Base-by-base conservation (phyloP, 2,329 filamentous ascomycete species). In the Fusarium pseudograminearum region DNA sequence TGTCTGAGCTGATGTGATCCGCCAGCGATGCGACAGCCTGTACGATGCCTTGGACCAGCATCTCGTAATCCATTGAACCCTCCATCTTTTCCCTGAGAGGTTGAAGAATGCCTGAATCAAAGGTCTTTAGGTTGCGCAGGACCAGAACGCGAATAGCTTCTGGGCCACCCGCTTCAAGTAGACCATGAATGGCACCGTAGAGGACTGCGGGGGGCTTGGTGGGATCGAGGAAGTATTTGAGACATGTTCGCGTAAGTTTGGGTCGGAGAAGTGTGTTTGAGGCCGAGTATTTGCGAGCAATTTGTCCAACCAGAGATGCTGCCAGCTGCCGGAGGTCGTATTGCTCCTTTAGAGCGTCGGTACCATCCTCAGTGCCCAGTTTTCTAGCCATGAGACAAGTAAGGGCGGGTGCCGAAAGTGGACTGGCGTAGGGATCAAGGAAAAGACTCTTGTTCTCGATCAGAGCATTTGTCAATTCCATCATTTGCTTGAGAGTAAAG, bases 171-270 rank as follows among this genome's bases (percentile, higher is more conserved):
- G 97, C 90, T 3, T 91, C 89, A 3, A 91, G 86, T 4, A 99
- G 83, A 2, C 94, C 95, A 31, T 90, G 87, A 24, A 99, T 86
- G 9, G 95, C 93, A 45, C 96, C 96, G 77, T 96, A 99, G 75
- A 97, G 93, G 2, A 95, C 91, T 3, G 92, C 89, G 0, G 94
- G 87, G 0, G 94, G 90, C 76, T 94, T 93, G 44, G 90, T 89
- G 0, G 93, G 93, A 75, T 98, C 94, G 31, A 99, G 87, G 79
- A 98, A 95, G 74, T 92, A 90, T 81, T 97, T 97, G 34, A 98
- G 87, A 76, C 94, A 98, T 0, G 94, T 96, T n/a, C 96, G 88
- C 6, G 94, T 94, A 31, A 99, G 90, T 69, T 97, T 93, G 4
- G 94, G 91, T 60, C 94, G 93, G 28, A 98, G 87, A 16, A 93